These are phyloP conservation scores for Aspergillus latus DNA, from an alignment of 2,329 filamentous ascomycete species.

Conservation along the genomic window DNA sequence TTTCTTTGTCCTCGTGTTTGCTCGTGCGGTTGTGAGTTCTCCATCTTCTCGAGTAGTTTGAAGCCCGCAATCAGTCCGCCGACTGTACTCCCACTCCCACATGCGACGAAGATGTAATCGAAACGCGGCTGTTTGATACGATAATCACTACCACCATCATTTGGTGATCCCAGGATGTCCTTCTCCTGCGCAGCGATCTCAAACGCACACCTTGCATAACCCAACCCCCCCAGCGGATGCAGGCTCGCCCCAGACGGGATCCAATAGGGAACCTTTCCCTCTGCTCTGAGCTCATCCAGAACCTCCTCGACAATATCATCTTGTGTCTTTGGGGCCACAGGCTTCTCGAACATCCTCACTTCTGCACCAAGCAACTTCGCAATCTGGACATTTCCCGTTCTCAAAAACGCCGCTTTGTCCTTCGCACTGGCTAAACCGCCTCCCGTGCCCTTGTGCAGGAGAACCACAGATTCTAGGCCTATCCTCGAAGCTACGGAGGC, in stretches of 20 bases:
- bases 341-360: slow-evolving; percentile 49
- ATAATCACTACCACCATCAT: neutral
- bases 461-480: slow-evolving; percentile 26
- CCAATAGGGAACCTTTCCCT: slow-evolving; percentile 31
- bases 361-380: slow-evolving; percentile 34
- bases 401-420: slow-evolving; percentile 23
- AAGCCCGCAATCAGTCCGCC: slow-evolving; percentile 38
- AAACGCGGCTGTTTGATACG: slow-evolving; percentile 21
- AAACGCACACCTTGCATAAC: slow-evolving; percentile 35
- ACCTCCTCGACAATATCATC: slow-evolving; percentile 38
- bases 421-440: slow-evolving; percentile 23
- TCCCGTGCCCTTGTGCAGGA: slow-evolving; percentile 32
- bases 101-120: slow-evolving; percentile 38
- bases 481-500: slow-evolving; percentile 31
- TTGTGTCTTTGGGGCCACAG: slow-evolving; percentile 1
- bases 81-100: slow-evolving; percentile 38
- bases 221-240: slow-evolving; percentile 35
- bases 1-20: neutral
- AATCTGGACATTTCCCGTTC: slow-evolving; percentile 31
- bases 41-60: slow-evolving; percentile 30
- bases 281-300: slow-evolving; percentile 24
- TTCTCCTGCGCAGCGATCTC: slow-evolving; percentile 33
- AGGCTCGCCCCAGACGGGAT: slow-evolving; percentile 38
- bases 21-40: neutral
- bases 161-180: neutral